Conservation (phyloP, 257 asterid genomes). For the Sherardia arvensis region DNA sequence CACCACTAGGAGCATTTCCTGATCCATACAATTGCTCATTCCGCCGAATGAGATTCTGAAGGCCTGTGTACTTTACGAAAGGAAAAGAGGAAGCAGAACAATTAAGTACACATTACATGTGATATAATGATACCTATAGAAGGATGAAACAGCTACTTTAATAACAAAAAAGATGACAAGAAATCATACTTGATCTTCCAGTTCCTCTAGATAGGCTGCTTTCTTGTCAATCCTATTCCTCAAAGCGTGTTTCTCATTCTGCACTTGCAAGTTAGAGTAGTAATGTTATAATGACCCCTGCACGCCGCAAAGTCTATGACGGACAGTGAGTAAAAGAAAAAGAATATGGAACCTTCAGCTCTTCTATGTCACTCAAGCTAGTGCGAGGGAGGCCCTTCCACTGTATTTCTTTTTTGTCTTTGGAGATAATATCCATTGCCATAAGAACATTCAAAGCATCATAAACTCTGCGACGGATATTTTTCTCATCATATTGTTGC, state of each 20-base stretch:
- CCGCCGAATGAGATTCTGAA: slow-evolving; percentile 77
- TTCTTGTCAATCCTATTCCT: slow-evolving; percentile 80
- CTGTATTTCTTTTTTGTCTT: slow-evolving; percentile 95
- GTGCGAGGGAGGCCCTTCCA: slow-evolving; percentile 97
- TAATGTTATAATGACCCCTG: not conserved
- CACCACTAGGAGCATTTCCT: slow-evolving; percentile 92
- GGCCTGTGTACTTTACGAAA: slow-evolving; percentile 50
- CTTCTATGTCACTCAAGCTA: slow-evolving; percentile 80
- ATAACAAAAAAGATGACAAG: not conserved
- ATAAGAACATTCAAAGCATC: slow-evolving; percentile 94
- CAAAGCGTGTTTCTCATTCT: slow-evolving; percentile 71
- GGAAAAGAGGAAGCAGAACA: slow-evolving; percentile 5
- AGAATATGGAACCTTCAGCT: slow-evolving; percentile 42
- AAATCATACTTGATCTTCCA: slow-evolving; percentile 76
- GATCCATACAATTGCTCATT: slow-evolving; percentile 73
- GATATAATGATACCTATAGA: not conserved
- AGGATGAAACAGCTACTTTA: not conserved
- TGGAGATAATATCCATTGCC: slow-evolving; percentile 99
- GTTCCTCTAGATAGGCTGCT: slow-evolving; percentile 80
- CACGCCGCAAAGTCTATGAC: not conserved
- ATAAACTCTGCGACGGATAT: slow-evolving; percentile 90
- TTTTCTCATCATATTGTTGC: slow-evolving; percentile 99
- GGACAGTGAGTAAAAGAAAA: not conserved
- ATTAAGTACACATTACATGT: not conserved
- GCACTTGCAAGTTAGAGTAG: slow-evolving; percentile 16